Evolutionary conservation across 129 eudicot genomes (phyloP), one percentile per base, ranked within the genome.

Genomic region (Heracleum sosnowskyi): DNA sequence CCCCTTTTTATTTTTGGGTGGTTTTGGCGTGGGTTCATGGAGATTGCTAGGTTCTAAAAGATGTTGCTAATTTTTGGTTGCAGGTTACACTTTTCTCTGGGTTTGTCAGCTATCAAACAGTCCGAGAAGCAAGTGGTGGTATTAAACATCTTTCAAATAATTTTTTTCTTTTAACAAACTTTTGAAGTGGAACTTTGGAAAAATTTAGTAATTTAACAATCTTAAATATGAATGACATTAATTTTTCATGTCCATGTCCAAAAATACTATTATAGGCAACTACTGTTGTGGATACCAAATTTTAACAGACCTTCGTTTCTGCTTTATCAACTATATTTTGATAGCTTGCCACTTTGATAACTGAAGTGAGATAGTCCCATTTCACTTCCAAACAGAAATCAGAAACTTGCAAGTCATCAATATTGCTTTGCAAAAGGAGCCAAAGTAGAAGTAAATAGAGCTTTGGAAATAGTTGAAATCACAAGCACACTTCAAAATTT

Each of bases 11-110:
- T 49, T 53, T 16, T 53, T 18, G 5, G 63, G 7, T 18, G 63
- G 63, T 22, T 24, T 55, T 55, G 29, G 16, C 9, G 16, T 3
- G 31, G 66, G 15, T n/a, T 57, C 16, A 57, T 4, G 39, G 10
- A 15, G 24, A 66, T 66, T 62, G 35, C 16, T 62, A 11, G 34
- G 78, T 34, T 36, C 75, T 76, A 84, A 46, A 17, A n/a, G 84
- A n/a, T n/a, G 29, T 42, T 86, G 49, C 71, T 82, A 75, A 18
- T 73, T 77, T 85, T 63, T 87, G 79, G 41, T 79, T 45, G 88
- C 95, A 96, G 99, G 86, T 96, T 66, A 92, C 99, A 81, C 91
- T 96, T 72, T 92, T 96, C 84, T 96, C 99, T 7, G 99, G 97
- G 80, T 96, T 96, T 78, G 93, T 96, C 78, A 96, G 89, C 91